These are phyloP conservation scores for Trichosporon faecale DNA, from an alignment of 1,284 basidiomycete species.

Conservation along the genomic window DNA sequence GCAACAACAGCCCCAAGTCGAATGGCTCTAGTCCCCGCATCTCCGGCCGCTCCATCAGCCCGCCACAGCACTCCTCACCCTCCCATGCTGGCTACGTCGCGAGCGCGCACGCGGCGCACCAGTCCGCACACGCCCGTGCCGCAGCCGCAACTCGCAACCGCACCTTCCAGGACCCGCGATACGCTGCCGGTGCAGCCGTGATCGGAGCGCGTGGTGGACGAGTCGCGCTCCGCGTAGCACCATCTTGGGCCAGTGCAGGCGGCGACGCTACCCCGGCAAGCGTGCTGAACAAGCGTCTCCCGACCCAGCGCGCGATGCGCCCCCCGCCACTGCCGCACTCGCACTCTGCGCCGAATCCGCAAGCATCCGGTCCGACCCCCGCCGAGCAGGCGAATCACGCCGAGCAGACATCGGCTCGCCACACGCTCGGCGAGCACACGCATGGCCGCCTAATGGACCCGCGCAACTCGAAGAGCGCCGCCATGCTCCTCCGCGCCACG, in stretches of 20 bases:
- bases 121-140: conserved; percentile 4
- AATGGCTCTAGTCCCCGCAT: not conserved
- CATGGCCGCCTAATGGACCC: not conserved
- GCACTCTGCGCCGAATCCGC: not conserved
- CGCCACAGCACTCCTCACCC: conserved; percentile 11
- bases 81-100: not conserved
- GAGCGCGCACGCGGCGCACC: not conserved
- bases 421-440: not conserved
- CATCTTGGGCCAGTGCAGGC: conserved; percentile 27
- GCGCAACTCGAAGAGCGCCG: conserved; percentile 2
- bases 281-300: not conserved
- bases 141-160: not conserved
- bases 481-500: conserved; percentile 18
- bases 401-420: not conserved
- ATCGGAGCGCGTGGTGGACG: conserved; percentile 17
- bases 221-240: conserved; percentile 25
- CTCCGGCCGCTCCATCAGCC: conserved; percentile 1
- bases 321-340: conserved; percentile 5
- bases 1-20: conserved; percentile 12
- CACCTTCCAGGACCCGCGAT: conserved; percentile 28
- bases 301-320: not conserved
- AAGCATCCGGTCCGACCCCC: not conserved
- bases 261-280: conserved; percentile 4
- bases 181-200: conserved; percentile 24
- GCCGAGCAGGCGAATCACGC: not conserved